phyloP scores from a whole-genome alignment of 208 protist species.

The Crithidia expoeki region DNA sequence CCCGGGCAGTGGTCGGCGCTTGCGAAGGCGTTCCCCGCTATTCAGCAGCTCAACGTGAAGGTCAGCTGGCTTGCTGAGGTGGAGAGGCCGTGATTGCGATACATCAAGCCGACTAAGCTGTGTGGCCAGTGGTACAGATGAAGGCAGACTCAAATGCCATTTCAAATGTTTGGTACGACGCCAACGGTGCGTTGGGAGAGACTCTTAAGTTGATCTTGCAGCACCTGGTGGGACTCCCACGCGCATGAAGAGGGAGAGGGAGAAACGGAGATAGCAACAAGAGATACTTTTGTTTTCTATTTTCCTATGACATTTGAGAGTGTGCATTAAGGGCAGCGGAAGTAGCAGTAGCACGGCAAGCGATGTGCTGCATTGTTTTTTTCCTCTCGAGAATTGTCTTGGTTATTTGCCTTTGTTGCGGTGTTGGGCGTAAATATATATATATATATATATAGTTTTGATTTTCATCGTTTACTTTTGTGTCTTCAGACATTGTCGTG shows the following conservation, averaged over 20 bases:
- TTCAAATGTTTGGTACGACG: constrained; percentile 7
- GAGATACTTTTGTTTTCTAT: background rate
- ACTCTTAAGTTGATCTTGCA: constrained; percentile 7
- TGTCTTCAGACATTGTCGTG: background rate
- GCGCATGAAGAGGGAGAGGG: constrained; percentile 1
- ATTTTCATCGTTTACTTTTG: too few relatives aligned
- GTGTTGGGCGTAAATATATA: too few relatives aligned
- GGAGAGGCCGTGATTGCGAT: background rate
- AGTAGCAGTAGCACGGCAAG: too few relatives aligned
- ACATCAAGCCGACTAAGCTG: background rate
- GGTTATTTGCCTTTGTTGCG: too few relatives aligned
- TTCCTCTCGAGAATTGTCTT: too few relatives aligned
- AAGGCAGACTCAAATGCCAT: constrained; percentile 1
- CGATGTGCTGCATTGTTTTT: too few relatives aligned
- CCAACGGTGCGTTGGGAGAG: constrained; percentile 1
- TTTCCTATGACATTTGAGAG: background rate
- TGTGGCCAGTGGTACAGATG: background rate
- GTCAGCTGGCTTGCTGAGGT: constrained; percentile 6
- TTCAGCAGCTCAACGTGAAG: constrained; percentile 10
- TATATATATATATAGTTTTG: too few relatives aligned
- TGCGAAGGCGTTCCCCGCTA: constrained; percentile 2
- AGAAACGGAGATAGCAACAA: background rate
- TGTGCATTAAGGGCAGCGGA: background rate
- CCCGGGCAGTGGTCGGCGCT: constrained; percentile 1
- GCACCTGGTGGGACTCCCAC: constrained; percentile 1